Evolutionary conservation across 306 rosid genomes (phyloP).

Genomic region (Arachis hypogaea): DNA sequence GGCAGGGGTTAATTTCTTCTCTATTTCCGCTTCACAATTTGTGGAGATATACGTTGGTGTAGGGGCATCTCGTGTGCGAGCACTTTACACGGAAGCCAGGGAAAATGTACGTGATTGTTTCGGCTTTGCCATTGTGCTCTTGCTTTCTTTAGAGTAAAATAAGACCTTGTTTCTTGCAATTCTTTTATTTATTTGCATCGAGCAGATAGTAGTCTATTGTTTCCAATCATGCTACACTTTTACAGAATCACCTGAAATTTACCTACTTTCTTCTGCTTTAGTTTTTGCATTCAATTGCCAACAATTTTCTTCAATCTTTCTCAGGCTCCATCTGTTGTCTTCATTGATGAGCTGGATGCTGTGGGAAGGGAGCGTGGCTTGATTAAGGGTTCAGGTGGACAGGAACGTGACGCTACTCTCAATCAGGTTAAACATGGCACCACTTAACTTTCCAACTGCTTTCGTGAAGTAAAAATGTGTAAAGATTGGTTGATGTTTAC

Average conservation of each 20-base stretch:
- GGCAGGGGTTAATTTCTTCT: conserved; percentile 98
- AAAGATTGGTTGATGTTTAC: conserved; percentile 42
- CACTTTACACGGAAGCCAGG: conserved; percentile 92
- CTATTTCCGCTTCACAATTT: conserved; percentile 97
- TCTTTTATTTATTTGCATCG: conserved; percentile 33
- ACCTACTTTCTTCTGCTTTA: conserved; percentile 25
- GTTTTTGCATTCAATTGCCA: conserved; percentile 23
- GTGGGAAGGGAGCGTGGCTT: conserved; percentile 99
- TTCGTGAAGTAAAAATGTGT: conserved; percentile 22
- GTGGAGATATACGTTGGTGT: conserved; percentile 98
- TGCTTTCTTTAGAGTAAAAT: background rate
- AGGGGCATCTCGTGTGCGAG: conserved; percentile 98
- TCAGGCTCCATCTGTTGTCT: conserved; percentile 98
- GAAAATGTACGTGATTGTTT: conserved; percentile 64
- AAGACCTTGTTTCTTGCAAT: conserved; percentile 35
- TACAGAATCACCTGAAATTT: conserved; percentile 9
- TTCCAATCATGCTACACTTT: conserved; percentile 10
- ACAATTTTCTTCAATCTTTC: conserved; percentile 33
- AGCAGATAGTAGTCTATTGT: conserved; percentile 12
- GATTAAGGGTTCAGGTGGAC: conserved; percentile 99
- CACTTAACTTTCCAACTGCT: conserved; percentile 17
- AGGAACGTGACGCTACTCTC: conserved; percentile 99
- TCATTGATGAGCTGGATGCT: conserved; percentile 97
- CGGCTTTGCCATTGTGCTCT: conserved; percentile 28
- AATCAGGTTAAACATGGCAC: conserved; percentile 70